phyloP scores from a whole-genome alignment of 768 basidiomycete genomes.

The Lactarius psammicola region DNA sequence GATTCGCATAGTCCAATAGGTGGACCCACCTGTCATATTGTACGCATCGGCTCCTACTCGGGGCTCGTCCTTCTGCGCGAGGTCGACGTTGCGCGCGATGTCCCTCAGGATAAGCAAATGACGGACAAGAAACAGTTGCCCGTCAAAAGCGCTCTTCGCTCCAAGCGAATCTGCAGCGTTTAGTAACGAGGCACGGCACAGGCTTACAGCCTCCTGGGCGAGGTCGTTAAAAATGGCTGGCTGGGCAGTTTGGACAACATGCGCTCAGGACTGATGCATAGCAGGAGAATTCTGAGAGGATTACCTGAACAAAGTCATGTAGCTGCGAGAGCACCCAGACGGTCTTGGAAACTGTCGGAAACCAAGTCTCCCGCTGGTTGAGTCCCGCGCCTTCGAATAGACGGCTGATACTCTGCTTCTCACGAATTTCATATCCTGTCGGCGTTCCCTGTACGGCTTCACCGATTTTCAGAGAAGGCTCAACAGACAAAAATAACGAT shows the following conservation, averaged over 20 bases:
- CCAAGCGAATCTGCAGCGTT: slow-evolving; percentile 67
- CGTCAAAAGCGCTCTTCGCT: slow-evolving; percentile 58
- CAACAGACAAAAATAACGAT: background rate
- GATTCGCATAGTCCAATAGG: background rate
- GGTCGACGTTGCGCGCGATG: slow-evolving; percentile 71
- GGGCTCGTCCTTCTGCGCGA: slow-evolving; percentile 47
- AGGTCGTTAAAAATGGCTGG: slow-evolving; percentile 96
- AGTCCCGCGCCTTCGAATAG: slow-evolving; percentile 69
- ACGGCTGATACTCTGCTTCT: slow-evolving; percentile 68
- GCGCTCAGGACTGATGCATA: background rate
- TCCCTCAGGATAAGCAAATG: slow-evolving; percentile 93
- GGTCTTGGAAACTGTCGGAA: slow-evolving; percentile 82
- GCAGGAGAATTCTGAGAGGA: slow-evolving; percentile 18
- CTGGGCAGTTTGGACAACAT: slow-evolving; percentile 40
- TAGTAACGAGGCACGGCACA: slow-evolving; percentile 80
- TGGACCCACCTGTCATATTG: slow-evolving; percentile 56
- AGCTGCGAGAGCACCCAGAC: slow-evolving; percentile 91
- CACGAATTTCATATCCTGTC: slow-evolving; percentile 49
- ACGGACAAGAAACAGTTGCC: slow-evolving; percentile 82
- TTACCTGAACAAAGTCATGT: slow-evolving; percentile 88
- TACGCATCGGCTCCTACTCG: slow-evolving; percentile 43
- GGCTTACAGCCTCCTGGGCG: slow-evolving; percentile 84
- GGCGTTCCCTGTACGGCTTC: slow-evolving; percentile 48
- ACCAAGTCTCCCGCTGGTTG: slow-evolving; percentile 85
- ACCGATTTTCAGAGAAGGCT: slow-evolving; percentile 4